Conservation (phyloP, 106 monocot genomes). For the Dioscorea zingiberensis region DNA sequence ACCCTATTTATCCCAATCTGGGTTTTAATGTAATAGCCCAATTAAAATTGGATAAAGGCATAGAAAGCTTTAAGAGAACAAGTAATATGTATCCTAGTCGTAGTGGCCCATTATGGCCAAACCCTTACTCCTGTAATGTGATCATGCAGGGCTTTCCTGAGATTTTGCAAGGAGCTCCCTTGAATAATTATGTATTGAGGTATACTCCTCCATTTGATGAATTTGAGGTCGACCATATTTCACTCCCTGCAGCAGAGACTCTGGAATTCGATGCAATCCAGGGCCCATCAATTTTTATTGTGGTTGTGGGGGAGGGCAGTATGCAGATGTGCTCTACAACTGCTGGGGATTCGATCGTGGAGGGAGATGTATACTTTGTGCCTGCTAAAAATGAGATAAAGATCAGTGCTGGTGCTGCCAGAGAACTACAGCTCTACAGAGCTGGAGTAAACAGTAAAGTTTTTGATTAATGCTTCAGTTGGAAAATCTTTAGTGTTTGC, state of each 20-base stretch:
- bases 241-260: constrained; percentile 34
- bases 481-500: neutral
- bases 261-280: constrained; percentile 33
- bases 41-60: neutral
- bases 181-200: constrained; percentile 41
- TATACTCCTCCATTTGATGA: constrained; percentile 94
- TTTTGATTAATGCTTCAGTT: constrained; percentile 10
- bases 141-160: constrained; percentile 74
- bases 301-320: constrained; percentile 57
- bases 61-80: neutral
- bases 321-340: constrained; percentile 19
- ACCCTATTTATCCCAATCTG: too few relatives aligned
- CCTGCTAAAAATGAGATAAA: constrained; percentile 43
- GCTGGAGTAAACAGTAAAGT: constrained; percentile 69
- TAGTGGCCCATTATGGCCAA: neutral
- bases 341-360: constrained; percentile 17
- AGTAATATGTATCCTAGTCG: neutral
- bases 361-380: constrained; percentile 73
- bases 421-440: constrained; percentile 48
- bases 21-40: too few relatives aligned
- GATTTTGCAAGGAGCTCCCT: constrained; percentile 46
- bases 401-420: constrained; percentile 26
- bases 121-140: neutral
- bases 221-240: constrained; percentile 82
- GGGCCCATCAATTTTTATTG: constrained; percentile 68